phyloP scores from a whole-genome alignment of 495 filamentous ascomycete species.

The Penicillium mononematosum region DNA sequence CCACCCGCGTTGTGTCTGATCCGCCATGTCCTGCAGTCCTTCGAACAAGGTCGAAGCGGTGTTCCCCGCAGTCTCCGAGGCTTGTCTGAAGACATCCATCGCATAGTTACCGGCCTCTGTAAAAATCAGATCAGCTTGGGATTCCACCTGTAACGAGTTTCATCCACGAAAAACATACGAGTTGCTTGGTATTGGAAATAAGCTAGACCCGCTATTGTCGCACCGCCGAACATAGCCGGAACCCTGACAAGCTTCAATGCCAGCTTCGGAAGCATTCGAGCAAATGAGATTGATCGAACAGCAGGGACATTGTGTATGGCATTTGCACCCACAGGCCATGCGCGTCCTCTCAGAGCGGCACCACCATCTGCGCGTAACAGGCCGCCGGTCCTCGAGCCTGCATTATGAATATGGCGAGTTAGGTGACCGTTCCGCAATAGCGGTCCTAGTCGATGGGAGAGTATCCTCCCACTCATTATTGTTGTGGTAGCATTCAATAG shows the following conservation, averaged over 20 bases:
- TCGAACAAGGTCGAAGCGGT: constrained; percentile 66
- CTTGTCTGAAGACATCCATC: constrained; percentile 69
- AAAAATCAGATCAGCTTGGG: constrained; percentile 26
- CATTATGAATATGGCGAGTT: constrained; percentile 64
- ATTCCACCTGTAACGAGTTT: background rate
- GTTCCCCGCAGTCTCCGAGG: constrained; percentile 64
- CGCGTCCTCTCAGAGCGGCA: constrained; percentile 58
- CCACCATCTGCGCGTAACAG: constrained; percentile 65
- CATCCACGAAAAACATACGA: constrained; percentile 54
- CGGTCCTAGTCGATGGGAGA: constrained; percentile 69
- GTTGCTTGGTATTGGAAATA: constrained; percentile 97
- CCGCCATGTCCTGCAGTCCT: constrained; percentile 68
- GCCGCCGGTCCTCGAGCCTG: constrained; percentile 61
- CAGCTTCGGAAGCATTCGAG: constrained; percentile 80
- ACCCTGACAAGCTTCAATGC: constrained; percentile 81
- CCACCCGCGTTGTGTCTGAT: constrained; percentile 78
- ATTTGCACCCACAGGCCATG: constrained; percentile 73
- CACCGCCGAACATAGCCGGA: constrained; percentile 87
- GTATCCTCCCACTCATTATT: constrained; percentile 79
- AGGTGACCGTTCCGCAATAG: constrained; percentile 59
- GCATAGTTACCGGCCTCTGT: constrained; percentile 88
- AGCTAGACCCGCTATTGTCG: constrained; percentile 78
- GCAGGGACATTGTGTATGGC: constrained; percentile 75
- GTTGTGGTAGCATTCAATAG: constrained; percentile 41
- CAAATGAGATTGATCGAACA: constrained; percentile 83